phyloP scores from a whole-genome alignment of 768 basidiomycete genomes.

The Amanita phalloides region DNA sequence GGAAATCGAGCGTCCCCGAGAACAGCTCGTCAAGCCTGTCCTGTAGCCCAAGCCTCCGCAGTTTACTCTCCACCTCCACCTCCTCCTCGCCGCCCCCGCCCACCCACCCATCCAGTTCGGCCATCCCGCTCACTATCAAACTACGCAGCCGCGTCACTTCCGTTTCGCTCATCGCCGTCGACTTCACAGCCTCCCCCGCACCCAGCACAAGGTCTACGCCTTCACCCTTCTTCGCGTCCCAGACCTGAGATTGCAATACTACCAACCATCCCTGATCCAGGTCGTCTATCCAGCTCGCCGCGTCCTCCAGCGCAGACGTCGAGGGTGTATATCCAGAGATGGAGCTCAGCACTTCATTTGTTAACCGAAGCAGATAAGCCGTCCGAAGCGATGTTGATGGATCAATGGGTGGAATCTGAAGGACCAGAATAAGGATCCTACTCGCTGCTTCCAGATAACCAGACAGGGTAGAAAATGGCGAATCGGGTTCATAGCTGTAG shows the following conservation, averaged over 20 bases:
- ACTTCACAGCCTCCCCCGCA: constrained; percentile 24
- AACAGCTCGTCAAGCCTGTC: constrained; percentile 59
- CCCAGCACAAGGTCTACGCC: constrained; percentile 27
- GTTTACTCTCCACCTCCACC: constrained; percentile 24
- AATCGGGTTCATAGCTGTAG: constrained; percentile 36
- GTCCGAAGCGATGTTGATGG: constrained; percentile 60
- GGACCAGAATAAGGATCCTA: constrained; percentile 45
- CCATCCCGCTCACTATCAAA: constrained; percentile 48
- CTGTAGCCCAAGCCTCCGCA: constrained; percentile 45
- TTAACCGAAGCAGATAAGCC: constrained; percentile 60
- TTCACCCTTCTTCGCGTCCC: constrained; percentile 42
- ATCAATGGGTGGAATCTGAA: constrained; percentile 67
- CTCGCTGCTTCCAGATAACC: constrained; percentile 51
- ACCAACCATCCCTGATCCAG: constrained; percentile 68
- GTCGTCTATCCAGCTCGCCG: constrained; percentile 61
- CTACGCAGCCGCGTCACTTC: constrained; percentile 64
- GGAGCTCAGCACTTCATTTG: constrained; percentile 50
- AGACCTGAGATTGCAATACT: constrained; percentile 52
- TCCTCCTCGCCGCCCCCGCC: constrained; percentile 11
- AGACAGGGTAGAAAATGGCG: constrained; percentile 44
- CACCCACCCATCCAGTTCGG: constrained; percentile 63
- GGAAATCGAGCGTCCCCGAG: constrained; percentile 44
- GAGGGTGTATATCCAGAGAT: constrained; percentile 51
- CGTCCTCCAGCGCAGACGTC: constrained; percentile 30
- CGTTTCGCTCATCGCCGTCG: constrained; percentile 52